These are phyloP conservation scores for Chaetomium cochliodes DNA, from an alignment of 495 filamentous ascomycete genomes.

Conservation along the genomic window DNA sequence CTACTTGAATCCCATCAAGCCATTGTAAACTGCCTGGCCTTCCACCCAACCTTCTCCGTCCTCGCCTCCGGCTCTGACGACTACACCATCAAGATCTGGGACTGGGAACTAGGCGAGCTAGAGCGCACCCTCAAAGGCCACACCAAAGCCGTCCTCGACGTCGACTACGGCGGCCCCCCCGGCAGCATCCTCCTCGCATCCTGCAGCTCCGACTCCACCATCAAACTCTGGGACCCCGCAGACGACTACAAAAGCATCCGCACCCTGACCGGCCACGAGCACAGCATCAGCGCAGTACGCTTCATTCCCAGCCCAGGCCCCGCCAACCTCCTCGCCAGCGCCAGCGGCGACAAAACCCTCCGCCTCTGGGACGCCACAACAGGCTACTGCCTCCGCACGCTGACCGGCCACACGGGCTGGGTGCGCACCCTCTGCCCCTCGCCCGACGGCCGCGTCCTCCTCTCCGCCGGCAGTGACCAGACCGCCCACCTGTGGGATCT, in stretches of 20 bases:
- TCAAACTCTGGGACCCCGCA: constrained; percentile 93
- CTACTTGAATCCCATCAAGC: constrained; percentile 79
- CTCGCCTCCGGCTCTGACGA: constrained; percentile 90
- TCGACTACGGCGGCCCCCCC: constrained; percentile 86
- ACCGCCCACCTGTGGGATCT: constrained; percentile 83
- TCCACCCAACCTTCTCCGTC: constrained; percentile 89
- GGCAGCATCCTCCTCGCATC: constrained; percentile 83
- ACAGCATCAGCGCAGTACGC: constrained; percentile 80
- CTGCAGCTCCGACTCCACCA: constrained; percentile 85
- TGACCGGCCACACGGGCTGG: constrained; percentile 80
- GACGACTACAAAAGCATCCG: constrained; percentile 95
- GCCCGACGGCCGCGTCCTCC: constrained; percentile 74
- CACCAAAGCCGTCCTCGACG: constrained; percentile 80
- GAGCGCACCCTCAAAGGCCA: constrained; percentile 92
- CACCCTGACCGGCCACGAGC: constrained; percentile 89
- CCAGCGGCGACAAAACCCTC: constrained; percentile 79
- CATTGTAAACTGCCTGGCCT: constrained; percentile 85
- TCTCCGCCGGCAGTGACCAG: constrained; percentile 79
- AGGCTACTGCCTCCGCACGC: constrained; percentile 83
- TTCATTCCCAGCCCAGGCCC: constrained; percentile 74
- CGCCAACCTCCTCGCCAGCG: constrained; percentile 76
- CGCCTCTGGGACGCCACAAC: constrained; percentile 89
- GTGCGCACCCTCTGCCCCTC: constrained; percentile 82
- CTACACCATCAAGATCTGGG: constrained; percentile 89
- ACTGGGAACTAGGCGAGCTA: constrained; percentile 93